These are phyloP conservation scores for Colletotrichum liaoningense DNA, from an alignment of 2,329 filamentous ascomycete genomes.

Conservation along the genomic window DNA sequence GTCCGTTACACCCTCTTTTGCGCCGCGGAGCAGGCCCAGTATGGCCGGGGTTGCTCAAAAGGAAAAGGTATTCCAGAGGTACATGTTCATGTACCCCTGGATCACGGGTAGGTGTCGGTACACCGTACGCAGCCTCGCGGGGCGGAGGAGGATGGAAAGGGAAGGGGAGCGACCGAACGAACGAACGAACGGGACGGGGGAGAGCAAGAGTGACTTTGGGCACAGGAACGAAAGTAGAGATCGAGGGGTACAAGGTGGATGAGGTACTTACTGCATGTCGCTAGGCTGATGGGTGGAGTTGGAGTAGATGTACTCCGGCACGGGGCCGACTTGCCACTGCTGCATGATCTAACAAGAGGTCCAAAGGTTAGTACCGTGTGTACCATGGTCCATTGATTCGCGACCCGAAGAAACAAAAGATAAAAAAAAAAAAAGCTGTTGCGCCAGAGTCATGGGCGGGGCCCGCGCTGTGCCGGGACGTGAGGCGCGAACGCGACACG, in stretches of 20 bases:
- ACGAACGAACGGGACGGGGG: conserved; percentile 35
- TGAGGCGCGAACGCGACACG: conserved; percentile 32
- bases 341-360: conserved; percentile 62
- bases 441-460: conserved; percentile 31
- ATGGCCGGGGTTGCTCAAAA: conserved; percentile 26
- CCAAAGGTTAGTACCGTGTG: conserved; percentile 34
- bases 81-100: conserved; percentile 27
- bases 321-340: conserved; percentile 71
- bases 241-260: conserved; percentile 43
- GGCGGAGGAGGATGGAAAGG: conserved; percentile 41
- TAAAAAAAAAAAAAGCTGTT: conserved; percentile 14
- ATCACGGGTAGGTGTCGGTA: conserved; percentile 3
- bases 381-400: conserved; percentile 22
- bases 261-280: conserved; percentile 69
- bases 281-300: conserved; percentile 63
- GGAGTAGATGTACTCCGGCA: conserved; percentile 70
- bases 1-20: conserved; percentile 30
- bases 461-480: background rate
- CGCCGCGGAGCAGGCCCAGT: conserved; percentile 14
- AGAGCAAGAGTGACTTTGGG: conserved; percentile 25
- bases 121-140: conserved; percentile 30
- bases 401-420: conserved; percentile 19
- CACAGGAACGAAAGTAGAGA: conserved; percentile 4
- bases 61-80: conserved; percentile 16
- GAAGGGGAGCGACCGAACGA: conserved; percentile 39